These are phyloP conservation scores for Ceraceosorus guamensis DNA, from an alignment of 1,284 basidiomycete genomes.

Conservation along the genomic window DNA sequence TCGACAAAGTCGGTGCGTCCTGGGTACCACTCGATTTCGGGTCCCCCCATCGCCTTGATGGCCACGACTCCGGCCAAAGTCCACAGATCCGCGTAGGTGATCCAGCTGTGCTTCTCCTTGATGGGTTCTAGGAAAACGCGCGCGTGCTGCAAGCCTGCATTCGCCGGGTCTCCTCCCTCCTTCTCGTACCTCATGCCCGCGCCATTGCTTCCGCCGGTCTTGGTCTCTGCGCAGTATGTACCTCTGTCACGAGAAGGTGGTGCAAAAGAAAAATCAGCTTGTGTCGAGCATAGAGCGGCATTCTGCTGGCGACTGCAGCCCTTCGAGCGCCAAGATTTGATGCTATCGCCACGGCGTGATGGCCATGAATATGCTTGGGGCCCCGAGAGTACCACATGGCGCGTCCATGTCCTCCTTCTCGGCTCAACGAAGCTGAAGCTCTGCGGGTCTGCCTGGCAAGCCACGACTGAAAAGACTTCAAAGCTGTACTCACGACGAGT, in stretches of 20 bases:
- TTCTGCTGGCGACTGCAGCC: neutral
- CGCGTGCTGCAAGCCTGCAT: slow-evolving; percentile 53
- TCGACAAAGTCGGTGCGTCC: slow-evolving; percentile 53
- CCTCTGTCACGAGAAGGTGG: slow-evolving; percentile 12
- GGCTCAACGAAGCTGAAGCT: neutral
- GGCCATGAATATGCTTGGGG: no score
- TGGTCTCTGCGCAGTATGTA: slow-evolving; percentile 45
- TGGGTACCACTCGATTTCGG: slow-evolving; percentile 50
- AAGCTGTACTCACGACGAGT: slow-evolving; percentile 19
- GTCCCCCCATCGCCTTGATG: slow-evolving; percentile 54
- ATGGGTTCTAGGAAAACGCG: slow-evolving; percentile 54
- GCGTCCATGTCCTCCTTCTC: neutral
- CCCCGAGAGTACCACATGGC: no score
- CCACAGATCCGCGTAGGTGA: slow-evolving; percentile 53
- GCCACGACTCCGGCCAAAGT: slow-evolving; percentile 53
- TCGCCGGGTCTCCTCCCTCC: slow-evolving; percentile 48
- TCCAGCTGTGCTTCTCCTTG: slow-evolving; percentile 54
- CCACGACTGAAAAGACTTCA: neutral
- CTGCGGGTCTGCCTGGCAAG: neutral
- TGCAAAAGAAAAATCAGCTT: slow-evolving; percentile 1
- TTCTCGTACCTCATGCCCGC: slow-evolving; percentile 50
- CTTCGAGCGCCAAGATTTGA: neutral
- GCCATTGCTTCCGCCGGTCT: slow-evolving; percentile 55
- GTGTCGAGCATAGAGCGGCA: neutral
- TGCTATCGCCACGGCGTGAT: no score